Conservation (phyloP, 345 rosid species). For the Isatis tinctoria region DNA sequence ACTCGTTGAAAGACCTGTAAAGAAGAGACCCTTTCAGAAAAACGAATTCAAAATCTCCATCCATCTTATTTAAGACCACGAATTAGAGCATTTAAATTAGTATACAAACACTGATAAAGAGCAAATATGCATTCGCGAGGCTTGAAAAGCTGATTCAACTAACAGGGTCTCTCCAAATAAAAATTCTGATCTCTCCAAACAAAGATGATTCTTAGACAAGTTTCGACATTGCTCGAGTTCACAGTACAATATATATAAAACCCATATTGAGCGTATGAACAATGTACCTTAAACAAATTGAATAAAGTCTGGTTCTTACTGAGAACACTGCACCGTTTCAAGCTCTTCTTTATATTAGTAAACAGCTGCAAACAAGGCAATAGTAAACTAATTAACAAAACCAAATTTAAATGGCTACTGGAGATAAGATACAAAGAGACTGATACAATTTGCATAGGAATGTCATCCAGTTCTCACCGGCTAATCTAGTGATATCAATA, state of each 20-base stretch:
- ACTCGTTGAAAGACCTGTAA: conserved; percentile 88
- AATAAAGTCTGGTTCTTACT: conserved; percentile 83
- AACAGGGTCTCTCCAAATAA: conserved; percentile 6
- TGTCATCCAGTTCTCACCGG: background rate
- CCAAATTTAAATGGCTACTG: background rate
- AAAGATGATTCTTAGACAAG: conserved; percentile 1
- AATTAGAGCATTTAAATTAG: background rate
- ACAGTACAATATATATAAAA: background rate
- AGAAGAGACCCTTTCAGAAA: background rate
- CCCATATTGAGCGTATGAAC: background rate
- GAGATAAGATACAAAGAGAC: background rate
- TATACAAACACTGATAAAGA: background rate
- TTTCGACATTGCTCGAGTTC: background rate
- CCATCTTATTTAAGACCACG: background rate
- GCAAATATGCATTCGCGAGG: background rate
- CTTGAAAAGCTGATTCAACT: conserved; percentile 12
- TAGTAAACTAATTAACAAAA: background rate
- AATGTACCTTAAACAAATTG: conserved; percentile 81
- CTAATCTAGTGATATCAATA: background rate
- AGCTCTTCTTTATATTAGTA: conserved; percentile 89
- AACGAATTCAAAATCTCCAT: conserved; percentile 3
- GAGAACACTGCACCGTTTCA: conserved; percentile 89
- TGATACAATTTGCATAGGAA: background rate
- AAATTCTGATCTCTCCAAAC: background rate
- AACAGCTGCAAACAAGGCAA: conserved; percentile 56